Conservation (phyloP, 495 filamentous ascomycete species). For the Neurospora terricola region DNA sequence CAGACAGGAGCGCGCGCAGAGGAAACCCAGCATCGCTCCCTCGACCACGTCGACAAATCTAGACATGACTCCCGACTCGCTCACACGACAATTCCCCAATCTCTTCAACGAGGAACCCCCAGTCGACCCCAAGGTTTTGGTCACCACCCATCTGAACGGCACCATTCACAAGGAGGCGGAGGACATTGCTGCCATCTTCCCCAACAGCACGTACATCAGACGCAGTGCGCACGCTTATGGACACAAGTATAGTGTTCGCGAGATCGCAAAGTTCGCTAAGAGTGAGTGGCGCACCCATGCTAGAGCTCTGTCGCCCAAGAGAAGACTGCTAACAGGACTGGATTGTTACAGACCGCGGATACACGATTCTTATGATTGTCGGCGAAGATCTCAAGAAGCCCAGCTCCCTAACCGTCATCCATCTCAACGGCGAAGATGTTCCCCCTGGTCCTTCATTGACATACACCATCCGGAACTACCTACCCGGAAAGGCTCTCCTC, state of each 20-base stretch:
- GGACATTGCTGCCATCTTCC: conserved; percentile 69
- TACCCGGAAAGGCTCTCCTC: conserved; percentile 70
- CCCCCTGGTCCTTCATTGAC: conserved; percentile 74
- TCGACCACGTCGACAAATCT: conserved; percentile 63
- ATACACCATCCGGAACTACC: conserved; percentile 66
- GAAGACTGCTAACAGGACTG: conserved; percentile 3
- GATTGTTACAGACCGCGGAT: conserved; percentile 46
- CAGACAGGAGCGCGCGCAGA: conserved; percentile 43
- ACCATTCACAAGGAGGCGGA: conserved; percentile 75
- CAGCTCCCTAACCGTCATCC: conserved; percentile 66
- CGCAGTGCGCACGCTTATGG: conserved; percentile 69
- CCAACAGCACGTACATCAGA: conserved; percentile 73
- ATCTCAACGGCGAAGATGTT: conserved; percentile 41
- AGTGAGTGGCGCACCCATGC: conserved; percentile 17
- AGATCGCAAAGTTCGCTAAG: conserved; percentile 78
- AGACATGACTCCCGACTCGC: conserved; percentile 57
- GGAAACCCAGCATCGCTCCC: conserved; percentile 38
- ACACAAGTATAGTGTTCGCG: conserved; percentile 79
- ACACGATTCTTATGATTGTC: conserved; percentile 69
- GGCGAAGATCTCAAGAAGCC: conserved; percentile 79
- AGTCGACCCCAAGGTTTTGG: conserved; percentile 64
- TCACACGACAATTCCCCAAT: conserved; percentile 67
- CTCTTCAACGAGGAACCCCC: conserved; percentile 60
- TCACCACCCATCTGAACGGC: conserved; percentile 80
- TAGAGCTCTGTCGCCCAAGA: neutral